These are phyloP conservation scores for Picea abies DNA, from an alignment of 83 land plant genomes.

Conservation along the genomic window DNA sequence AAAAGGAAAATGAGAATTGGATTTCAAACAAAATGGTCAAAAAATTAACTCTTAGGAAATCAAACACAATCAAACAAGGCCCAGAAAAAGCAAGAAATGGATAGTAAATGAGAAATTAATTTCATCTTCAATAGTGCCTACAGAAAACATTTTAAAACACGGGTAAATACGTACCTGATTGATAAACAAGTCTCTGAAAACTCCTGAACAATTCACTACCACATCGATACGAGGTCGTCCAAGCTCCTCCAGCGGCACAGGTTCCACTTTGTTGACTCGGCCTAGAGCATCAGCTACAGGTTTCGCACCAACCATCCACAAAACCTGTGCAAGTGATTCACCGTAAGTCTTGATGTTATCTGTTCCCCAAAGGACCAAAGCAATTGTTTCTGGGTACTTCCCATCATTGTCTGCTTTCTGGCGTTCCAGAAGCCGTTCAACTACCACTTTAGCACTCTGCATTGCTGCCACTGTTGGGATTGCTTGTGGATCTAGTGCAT, in stretches of 20 bases:
- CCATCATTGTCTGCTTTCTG: conserved; percentile 95
- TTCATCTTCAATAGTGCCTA: not conserved
- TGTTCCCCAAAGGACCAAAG: conserved; percentile 99
- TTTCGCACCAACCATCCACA: conserved; percentile 96
- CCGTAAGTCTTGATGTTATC: conserved; percentile 99
- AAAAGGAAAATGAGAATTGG: not conserved
- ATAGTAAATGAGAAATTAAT: not conserved
- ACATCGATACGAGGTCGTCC: conserved; percentile 98
- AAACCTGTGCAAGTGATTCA: conserved; percentile 96
- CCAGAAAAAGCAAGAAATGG: too few species aligned
- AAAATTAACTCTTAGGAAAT: not conserved
- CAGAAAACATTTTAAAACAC: not conserved
- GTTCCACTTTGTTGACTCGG: conserved; percentile 92
- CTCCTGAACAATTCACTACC: conserved; percentile 99
- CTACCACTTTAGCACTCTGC: conserved; percentile 95
- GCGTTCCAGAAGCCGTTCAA: conserved; percentile 91
- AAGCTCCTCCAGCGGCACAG: conserved; percentile 94
- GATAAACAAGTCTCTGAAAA: conserved; percentile 98
- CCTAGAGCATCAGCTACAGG: conserved; percentile 98
- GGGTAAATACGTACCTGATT: conserved; percentile 71
- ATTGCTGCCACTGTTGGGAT: conserved; percentile 98
- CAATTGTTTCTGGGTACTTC: conserved; percentile 96
- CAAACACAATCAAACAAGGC: not conserved
- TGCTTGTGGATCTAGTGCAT: conserved; percentile 97
- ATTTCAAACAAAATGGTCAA: not conserved